These are phyloP conservation scores for Exophiala xenobiotica DNA, from an alignment of 2,329 filamentous ascomycete species.

Conservation along the genomic window DNA sequence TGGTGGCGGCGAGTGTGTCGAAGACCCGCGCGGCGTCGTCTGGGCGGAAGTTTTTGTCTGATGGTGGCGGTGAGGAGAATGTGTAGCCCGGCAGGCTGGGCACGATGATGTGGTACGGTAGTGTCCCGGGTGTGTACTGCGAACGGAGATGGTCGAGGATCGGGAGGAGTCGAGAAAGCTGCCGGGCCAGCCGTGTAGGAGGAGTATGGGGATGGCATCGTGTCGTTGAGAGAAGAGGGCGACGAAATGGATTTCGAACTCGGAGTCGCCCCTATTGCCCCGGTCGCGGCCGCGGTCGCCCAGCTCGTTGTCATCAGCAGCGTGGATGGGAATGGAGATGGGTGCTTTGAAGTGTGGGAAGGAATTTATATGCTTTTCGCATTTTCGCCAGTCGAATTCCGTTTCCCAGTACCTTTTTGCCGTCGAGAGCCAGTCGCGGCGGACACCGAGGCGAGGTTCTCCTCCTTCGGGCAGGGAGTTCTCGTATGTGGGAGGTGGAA, in stretches of 20 bases:
- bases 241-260: conserved; percentile 54
- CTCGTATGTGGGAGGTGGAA: conserved; percentile 39
- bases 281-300: too few species aligned
- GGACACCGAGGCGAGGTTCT: conserved; percentile 11
- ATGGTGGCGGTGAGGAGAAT: conserved; percentile 49
- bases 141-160: conserved; percentile 48
- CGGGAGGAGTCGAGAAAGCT: conserved; percentile 56
- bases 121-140: conserved; percentile 48
- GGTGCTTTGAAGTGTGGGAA: conserved; percentile 51
- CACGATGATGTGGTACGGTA: conserved; percentile 59
- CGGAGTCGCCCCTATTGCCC: too few species aligned
- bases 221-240: conserved; percentile 54
- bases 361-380: conserved; percentile 47
- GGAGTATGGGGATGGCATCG: conserved; percentile 52
- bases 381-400: conserved; percentile 18
- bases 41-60: conserved; percentile 45
- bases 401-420: conserved; percentile 16
- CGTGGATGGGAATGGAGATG: too few species aligned
- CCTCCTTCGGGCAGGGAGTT: conserved; percentile 33
- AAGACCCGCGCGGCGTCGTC: conserved; percentile 46
- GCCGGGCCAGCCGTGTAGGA: conserved; percentile 44
- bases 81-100: conserved; percentile 57
- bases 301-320: conserved; percentile 39
- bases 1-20: conserved; percentile 50
- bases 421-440: conserved; percentile 15